Evolutionary conservation across 2,329 filamentous ascomycete species (phyloP).

Genomic region (Cordyceps javanica): DNA sequence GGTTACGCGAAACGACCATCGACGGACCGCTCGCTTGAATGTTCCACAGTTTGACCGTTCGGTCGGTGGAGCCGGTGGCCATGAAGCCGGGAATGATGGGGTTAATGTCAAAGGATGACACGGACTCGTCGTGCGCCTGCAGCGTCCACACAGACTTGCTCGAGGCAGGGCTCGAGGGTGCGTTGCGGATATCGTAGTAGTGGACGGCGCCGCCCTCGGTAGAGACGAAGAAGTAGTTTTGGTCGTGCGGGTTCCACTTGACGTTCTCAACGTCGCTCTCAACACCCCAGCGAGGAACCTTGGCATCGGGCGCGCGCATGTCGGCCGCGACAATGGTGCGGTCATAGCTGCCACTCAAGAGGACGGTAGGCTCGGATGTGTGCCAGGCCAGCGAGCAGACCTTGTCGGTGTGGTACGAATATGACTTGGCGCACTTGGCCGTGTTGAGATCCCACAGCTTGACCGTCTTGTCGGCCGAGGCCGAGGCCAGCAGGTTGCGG

Average conservation of each 20-base stretch:
- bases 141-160: conserved; percentile 90
- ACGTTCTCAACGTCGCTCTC: conserved; percentile 94
- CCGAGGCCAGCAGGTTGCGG: conserved; percentile 88
- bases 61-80: conserved; percentile 89
- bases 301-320: conserved; percentile 85
- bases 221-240: conserved; percentile 90
- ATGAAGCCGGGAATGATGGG: conserved; percentile 84
- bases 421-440: conserved; percentile 88
- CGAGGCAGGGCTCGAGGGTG: conserved; percentile 63
- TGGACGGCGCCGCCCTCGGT: conserved; percentile 90
- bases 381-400: conserved; percentile 97
- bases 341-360: conserved; percentile 93
- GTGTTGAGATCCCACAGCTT: conserved; percentile 98
- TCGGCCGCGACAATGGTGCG: conserved; percentile 90
- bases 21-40: conserved; percentile 72
- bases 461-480: conserved; percentile 92
- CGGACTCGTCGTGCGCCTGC: conserved; percentile 88
- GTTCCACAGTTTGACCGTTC: conserved; percentile 96
- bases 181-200: conserved; percentile 79
- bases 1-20: conserved; percentile 84
- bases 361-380: conserved; percentile 74
- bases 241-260: conserved; percentile 86
- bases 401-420: conserved; percentile 94
- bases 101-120: conserved; percentile 93
- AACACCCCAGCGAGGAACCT: conserved; percentile 80